Evolutionary conservation across 2,329 filamentous ascomycete genomes (phyloP).

Genomic region (Aspergillus sp.): DNA sequence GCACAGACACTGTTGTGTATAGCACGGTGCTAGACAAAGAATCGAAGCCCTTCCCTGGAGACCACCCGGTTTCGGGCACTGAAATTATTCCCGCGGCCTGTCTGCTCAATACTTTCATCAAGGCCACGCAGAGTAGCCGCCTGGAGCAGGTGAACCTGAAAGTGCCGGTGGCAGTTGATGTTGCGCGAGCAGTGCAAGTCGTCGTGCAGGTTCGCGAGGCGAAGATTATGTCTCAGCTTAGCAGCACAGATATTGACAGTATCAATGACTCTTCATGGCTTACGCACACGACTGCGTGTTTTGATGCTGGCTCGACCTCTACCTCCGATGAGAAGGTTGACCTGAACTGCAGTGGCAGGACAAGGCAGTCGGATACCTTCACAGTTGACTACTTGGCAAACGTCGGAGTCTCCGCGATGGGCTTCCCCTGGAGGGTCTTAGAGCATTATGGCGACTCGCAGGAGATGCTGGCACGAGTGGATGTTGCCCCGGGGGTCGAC

Average conservation of each 20-base stretch:
- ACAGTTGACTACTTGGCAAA: constrained; percentile 39
- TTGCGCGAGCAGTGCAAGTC: constrained; percentile 39
- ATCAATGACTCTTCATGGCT: constrained; percentile 10
- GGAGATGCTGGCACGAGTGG: constrained; percentile 45
- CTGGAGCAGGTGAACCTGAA: constrained; percentile 32
- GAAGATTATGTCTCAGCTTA: constrained; percentile 36
- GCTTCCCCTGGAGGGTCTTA: constrained; percentile 43
- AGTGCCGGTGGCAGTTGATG: constrained; percentile 38
- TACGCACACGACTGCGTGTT: constrained; percentile 17
- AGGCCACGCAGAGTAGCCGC: constrained; percentile 27
- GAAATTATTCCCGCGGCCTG: constrained; percentile 47
- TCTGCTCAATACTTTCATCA: constrained; percentile 42
- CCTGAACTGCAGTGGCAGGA: constrained; percentile 19
- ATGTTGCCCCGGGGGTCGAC: constrained; percentile 14
- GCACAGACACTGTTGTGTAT: constrained; percentile 31
- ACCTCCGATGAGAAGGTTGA: background rate
- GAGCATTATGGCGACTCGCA: constrained; percentile 40
- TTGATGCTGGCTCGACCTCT: background rate
- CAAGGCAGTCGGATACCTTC: constrained; percentile 33
- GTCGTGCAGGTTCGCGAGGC: constrained; percentile 31
- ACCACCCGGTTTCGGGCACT: constrained; percentile 42
- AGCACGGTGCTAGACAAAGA: constrained; percentile 38
- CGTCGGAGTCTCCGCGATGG: constrained; percentile 43
- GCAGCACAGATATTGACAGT: constrained; percentile 2
- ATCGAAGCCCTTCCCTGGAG: constrained; percentile 43